Percentiles rank a stretch among this genome's conserved stretches.
phyloP scores from a whole-genome alignment of 2,329 filamentous ascomycete genomes.

The Scortechinia acanthostroma region DNA sequence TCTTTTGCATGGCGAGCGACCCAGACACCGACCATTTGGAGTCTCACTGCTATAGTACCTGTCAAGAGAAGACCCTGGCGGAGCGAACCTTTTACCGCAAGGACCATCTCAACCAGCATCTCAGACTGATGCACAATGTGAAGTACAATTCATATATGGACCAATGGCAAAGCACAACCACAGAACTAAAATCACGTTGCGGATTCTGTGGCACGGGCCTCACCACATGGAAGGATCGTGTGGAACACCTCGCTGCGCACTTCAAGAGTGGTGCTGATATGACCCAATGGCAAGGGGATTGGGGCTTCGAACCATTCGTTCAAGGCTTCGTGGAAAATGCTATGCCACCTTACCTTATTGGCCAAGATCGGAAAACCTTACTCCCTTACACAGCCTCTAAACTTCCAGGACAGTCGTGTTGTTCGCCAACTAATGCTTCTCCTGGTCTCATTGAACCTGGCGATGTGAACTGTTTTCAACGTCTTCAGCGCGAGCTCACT shows the following conservation, averaged over 20 bases:
- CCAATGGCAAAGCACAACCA: not conserved
- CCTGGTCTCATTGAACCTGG: slow-evolving; percentile 25
- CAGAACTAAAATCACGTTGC: slow-evolving; percentile 16
- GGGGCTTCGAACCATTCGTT: slow-evolving; percentile 25
- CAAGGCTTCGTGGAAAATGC: slow-evolving; percentile 25
- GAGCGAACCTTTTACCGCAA: slow-evolving; percentile 64
- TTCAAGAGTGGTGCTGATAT: slow-evolving; percentile 27
- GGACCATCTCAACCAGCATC: slow-evolving; percentile 60
- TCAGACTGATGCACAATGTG: slow-evolving; percentile 53
- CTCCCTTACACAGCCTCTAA: slow-evolving; percentile 17
- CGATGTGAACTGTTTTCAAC: slow-evolving; percentile 17
- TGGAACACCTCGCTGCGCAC: slow-evolving; percentile 27
- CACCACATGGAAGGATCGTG: slow-evolving; percentile 20
- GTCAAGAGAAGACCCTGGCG: slow-evolving; percentile 53
- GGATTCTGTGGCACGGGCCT: slow-evolving; percentile 26
- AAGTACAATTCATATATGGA: slow-evolving; percentile 33
- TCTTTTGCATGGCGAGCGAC: slow-evolving; percentile 49
- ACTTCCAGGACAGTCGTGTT: slow-evolving; percentile 7
- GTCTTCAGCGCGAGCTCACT: slow-evolving; percentile 10
- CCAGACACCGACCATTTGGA: slow-evolving; percentile 49
- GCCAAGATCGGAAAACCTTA: slow-evolving; percentile 22
- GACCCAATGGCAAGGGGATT: slow-evolving; percentile 29
- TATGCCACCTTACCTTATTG: slow-evolving; percentile 29
- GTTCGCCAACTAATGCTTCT: slow-evolving; percentile 12
- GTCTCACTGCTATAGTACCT: slow-evolving; percentile 51